Evolutionary conservation across 2,329 filamentous ascomycete genomes (phyloP).

Genomic region (Taxawa tesnikishii): DNA sequence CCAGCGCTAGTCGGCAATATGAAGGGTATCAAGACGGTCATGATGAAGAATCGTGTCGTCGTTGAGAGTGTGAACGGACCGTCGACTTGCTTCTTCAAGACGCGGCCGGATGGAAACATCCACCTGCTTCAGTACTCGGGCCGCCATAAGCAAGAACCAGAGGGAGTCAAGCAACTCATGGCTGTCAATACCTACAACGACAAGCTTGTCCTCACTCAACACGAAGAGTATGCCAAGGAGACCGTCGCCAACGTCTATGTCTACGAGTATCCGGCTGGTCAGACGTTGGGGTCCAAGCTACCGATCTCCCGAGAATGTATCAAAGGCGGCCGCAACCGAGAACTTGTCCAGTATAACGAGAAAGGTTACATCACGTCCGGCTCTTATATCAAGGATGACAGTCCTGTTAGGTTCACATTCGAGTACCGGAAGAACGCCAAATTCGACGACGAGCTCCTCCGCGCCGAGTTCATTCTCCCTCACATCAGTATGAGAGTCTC

Average conservation of each 20-base stretch:
- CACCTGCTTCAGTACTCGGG: constrained; percentile 24
- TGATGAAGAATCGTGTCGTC: too few species aligned
- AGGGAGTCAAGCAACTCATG: constrained; percentile 26
- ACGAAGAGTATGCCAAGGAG: constrained; percentile 32
- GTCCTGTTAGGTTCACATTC: constrained; percentile 7
- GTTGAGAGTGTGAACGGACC: constrained; percentile 34
- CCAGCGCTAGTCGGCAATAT: too few species aligned
- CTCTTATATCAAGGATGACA: constrained; percentile 3
- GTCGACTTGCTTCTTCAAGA: constrained; percentile 37
- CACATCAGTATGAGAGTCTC: constrained; percentile 3
- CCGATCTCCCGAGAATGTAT: constrained; percentile 26
- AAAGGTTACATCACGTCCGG: constrained; percentile 9
- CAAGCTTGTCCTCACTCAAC: constrained; percentile 30
- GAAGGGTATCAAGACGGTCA: too few species aligned
- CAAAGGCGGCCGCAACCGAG: too few species aligned
- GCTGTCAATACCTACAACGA: constrained; percentile 36
- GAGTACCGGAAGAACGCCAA: constrained; percentile 8
- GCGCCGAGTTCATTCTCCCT: constrained; percentile 4
- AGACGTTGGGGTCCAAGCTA: constrained; percentile 24
- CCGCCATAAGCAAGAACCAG: constrained; percentile 31
- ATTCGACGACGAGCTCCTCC: constrained; percentile 9
- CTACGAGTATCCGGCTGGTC: constrained; percentile 38
- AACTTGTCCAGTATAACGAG: constrained; percentile 6
- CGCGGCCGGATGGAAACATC: constrained; percentile 23
- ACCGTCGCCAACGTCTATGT: constrained; percentile 33